These are phyloP conservation scores for Orbilia quercus DNA, from an alignment of 2,329 filamentous ascomycete genomes.

Conservation along the genomic window DNA sequence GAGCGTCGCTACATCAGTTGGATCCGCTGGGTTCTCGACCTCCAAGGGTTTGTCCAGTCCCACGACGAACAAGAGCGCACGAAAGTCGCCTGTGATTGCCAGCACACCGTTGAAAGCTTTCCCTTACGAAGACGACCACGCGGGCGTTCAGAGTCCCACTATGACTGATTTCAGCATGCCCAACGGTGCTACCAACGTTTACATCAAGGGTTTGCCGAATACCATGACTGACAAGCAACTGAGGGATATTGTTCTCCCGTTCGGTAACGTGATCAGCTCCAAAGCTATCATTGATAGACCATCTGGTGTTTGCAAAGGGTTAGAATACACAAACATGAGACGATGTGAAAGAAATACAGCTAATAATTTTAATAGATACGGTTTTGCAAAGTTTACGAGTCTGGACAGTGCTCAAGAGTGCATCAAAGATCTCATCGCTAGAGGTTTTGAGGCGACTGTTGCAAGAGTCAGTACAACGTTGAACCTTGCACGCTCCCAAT, in stretches of 20 bases:
- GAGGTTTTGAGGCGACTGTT: constrained; percentile 97
- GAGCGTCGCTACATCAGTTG: constrained; percentile 36
- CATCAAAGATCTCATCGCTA: constrained; percentile 92
- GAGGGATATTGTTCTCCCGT: constrained; percentile 82
- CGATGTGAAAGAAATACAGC: background rate
- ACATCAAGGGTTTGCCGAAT: constrained; percentile 94
- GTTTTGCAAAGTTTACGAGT: constrained; percentile 94
- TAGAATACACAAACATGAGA: constrained; percentile 60
- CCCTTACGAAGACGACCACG: constrained; percentile 9
- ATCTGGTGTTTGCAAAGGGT: constrained; percentile 97
- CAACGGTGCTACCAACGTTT: constrained; percentile 92
- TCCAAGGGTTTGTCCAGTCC: constrained; percentile 29
- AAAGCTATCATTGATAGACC: constrained; percentile 98
- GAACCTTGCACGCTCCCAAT: background rate
- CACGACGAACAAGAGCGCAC: constrained; percentile 12
- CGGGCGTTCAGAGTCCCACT: constrained; percentile 18
- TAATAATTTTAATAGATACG: constrained; percentile 73
- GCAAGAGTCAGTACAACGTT: constrained; percentile 75
- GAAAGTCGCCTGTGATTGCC: constrained; percentile 48
- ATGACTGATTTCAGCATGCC: constrained; percentile 12
- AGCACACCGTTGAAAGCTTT: constrained; percentile 26
- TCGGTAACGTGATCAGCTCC: constrained; percentile 93
- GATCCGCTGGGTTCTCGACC: constrained; percentile 38
- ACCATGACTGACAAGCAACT: constrained; percentile 94
- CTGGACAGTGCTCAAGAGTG: constrained; percentile 91